Evolutionary conservation across 305 asterid species (phyloP).

Genomic region (Ilex paraguariensis): DNA sequence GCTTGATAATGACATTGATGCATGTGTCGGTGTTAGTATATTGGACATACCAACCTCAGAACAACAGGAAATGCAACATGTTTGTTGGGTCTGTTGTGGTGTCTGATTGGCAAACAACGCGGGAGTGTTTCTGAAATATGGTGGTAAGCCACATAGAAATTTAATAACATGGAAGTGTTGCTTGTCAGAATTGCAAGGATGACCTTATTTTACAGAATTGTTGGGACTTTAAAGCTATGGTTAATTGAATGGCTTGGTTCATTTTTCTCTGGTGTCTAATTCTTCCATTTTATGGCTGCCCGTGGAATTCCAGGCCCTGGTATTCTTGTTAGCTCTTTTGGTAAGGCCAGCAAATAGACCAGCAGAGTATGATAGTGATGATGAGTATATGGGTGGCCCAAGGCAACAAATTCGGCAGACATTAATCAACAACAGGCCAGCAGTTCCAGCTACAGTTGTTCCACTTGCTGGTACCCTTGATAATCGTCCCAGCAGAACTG

Average conservation of each 20-base stretch:
- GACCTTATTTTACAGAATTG: too few species aligned
- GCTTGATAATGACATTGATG: too few species aligned
- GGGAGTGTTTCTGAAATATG: too few species aligned
- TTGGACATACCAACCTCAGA: too few species aligned
- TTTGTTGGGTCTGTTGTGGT: too few species aligned
- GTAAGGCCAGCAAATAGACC: conserved; percentile 92
- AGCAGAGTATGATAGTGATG: conserved; percentile 93
- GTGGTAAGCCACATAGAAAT: too few species aligned
- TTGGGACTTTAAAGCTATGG: neutral
- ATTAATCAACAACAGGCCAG: conserved; percentile 47
- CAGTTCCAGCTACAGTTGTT: conserved; percentile 64
- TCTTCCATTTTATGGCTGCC: conserved; percentile 9
- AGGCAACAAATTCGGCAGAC: conserved; percentile 94
- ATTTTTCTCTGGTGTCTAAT: neutral
- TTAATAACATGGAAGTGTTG: too few species aligned
- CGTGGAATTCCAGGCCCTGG: conserved; percentile 65
- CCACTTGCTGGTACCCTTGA: conserved; percentile 72
- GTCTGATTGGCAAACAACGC: too few species aligned
- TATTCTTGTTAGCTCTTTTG: conserved; percentile 80
- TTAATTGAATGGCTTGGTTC: neutral
- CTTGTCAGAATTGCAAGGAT: too few species aligned
- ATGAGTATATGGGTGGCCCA: conserved; percentile 74
- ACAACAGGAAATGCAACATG: too few species aligned
- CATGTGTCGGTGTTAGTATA: too few species aligned
- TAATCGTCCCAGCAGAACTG: conserved; percentile 84